Conservation (phyloP, 768 basidiomycete genomes). For the Cyclocybe cylindracea region DNA sequence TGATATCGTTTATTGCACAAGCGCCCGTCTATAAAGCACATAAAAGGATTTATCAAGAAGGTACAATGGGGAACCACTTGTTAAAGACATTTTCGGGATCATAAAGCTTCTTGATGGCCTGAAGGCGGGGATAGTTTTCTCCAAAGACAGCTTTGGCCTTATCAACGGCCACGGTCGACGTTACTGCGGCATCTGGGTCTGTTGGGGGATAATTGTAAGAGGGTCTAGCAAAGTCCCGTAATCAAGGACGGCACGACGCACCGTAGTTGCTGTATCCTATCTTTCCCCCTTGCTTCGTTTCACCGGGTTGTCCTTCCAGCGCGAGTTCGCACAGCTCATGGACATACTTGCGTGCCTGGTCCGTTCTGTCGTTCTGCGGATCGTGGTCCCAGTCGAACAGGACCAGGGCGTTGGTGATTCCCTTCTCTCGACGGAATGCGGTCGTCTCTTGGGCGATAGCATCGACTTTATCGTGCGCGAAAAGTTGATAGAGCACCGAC, state of each 20-base stretch:
- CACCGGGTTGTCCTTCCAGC: conserved; percentile 20
- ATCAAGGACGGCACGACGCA: conserved; percentile 12
- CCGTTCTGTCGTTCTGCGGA: conserved; percentile 25
- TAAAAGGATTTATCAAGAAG: conserved; percentile 8
- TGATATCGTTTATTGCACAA: too few relatives aligned
- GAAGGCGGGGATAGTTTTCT: conserved; percentile 37
- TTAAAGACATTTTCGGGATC: conserved; percentile 43
- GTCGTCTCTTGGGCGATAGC: conserved; percentile 31
- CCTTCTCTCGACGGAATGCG: conserved; percentile 37
- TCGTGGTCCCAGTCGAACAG: conserved; percentile 34
- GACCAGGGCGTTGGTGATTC: conserved; percentile 21
- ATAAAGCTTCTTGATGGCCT: conserved; percentile 38
- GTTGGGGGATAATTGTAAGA: neutral
- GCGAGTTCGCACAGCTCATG: conserved; percentile 30
- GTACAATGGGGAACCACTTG: conserved; percentile 44
- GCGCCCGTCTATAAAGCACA: too few relatives aligned
- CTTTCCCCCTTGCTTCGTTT: conserved; percentile 22
- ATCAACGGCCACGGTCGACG: conserved; percentile 15
- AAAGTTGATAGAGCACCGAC: conserved; percentile 37
- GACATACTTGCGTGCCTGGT: conserved; percentile 26
- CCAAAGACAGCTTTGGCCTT: conserved; percentile 32
- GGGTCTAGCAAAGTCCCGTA: neutral
- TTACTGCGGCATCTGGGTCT: neutral
- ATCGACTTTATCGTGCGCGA: conserved; percentile 35
- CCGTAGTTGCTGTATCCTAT: conserved; percentile 48